Conservation (phyloP, 805 yeast species). For the Starmerella bacillaris region DNA sequence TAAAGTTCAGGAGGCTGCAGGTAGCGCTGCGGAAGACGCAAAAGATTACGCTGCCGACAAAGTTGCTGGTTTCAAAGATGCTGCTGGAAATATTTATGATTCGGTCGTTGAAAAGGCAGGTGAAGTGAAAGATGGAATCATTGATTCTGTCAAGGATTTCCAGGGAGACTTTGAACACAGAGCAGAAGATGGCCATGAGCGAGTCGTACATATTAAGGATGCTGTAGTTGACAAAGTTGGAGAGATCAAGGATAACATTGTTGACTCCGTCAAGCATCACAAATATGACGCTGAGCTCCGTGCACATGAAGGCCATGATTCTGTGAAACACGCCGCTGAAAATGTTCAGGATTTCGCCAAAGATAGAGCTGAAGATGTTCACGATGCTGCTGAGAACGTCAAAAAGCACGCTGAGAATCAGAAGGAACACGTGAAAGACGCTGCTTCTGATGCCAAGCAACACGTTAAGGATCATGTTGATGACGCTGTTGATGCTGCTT, state of each 20-base stretch:
- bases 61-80: constrained; percentile 6
- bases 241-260: too few species aligned
- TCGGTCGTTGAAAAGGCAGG: constrained; percentile 6
- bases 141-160: background rate
- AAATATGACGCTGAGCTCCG: too few species aligned
- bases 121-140: background rate
- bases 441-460: background rate
- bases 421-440: background rate
- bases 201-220: too few species aligned
- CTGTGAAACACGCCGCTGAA: background rate
- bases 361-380: background rate
- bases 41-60: constrained; percentile 8
- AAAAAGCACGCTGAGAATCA: background rate
- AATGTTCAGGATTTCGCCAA: background rate
- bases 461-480: background rate
- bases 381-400: background rate
- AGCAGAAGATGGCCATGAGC: background rate
- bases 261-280: too few species aligned
- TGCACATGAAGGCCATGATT: background rate
- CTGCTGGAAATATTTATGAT: constrained; percentile 13
- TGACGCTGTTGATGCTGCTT: background rate
- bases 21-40: constrained; percentile 2
- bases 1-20: background rate
- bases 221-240: too few species aligned
- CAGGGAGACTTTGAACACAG: background rate